Percentiles rank a stretch among this genome's conserved stretches.
These are phyloP conservation scores for Staphylotrichum longicolle DNA, from an alignment of 495 filamentous ascomycete species.

Conservation along the genomic window DNA sequence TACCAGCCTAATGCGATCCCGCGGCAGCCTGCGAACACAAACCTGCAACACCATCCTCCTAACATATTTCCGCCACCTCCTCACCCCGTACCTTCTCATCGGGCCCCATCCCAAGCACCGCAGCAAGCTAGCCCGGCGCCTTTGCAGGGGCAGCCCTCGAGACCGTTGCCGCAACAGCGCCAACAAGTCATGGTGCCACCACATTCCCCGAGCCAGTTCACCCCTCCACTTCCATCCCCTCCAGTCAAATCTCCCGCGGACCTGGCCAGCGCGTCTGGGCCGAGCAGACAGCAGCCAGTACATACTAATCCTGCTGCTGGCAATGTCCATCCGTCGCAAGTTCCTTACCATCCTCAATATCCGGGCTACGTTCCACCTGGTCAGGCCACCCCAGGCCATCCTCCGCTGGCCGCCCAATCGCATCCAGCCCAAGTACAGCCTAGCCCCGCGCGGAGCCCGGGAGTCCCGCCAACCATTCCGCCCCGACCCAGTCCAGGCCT, in stretches of 20 bases:
- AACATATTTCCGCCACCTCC: neutral
- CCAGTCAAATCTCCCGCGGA: slow-evolving; percentile 21
- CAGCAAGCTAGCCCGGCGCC: slow-evolving; percentile 28
- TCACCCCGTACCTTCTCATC: slow-evolving; percentile 21
- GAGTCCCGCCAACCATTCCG: slow-evolving; percentile 18
- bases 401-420: slow-evolving; percentile 18
- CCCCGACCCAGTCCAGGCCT: slow-evolving; percentile 23
- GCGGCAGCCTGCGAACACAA: slow-evolving; percentile 24
- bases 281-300: slow-evolving; percentile 14
- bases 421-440: slow-evolving; percentile 18
- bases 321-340: slow-evolving; percentile 13
- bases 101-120: slow-evolving; percentile 20
- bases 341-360: slow-evolving; percentile 23
- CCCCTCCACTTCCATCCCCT: slow-evolving; percentile 35
- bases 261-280: neutral
- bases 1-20: slow-evolving; percentile 41
- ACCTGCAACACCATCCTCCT: slow-evolving; percentile 27
- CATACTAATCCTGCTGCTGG: slow-evolving; percentile 11
- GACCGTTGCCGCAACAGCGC: slow-evolving; percentile 26
- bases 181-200: slow-evolving; percentile 39
- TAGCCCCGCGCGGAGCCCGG: slow-evolving; percentile 16
- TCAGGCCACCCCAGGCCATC: slow-evolving; percentile 18
- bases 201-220: slow-evolving; percentile 38
- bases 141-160: slow-evolving; percentile 28
- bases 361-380: slow-evolving; percentile 16